Evolutionary conservation across 129 eudicot genomes (phyloP).

Genomic region (Pittosporum tobira): DNA sequence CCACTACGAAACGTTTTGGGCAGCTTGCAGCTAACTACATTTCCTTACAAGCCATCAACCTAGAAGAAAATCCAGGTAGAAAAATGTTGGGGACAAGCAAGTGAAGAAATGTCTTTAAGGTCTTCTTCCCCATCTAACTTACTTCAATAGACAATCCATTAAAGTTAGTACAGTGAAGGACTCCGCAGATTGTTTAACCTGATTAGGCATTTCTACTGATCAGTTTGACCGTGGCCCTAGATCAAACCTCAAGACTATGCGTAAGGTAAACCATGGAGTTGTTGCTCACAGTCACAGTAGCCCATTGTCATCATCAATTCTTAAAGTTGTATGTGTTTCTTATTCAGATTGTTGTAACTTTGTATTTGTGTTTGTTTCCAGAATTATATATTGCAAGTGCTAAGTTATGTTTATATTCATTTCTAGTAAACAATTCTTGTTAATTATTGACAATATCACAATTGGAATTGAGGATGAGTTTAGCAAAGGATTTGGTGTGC

Average conservation of each 20-base stretch:
- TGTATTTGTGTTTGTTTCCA: no score
- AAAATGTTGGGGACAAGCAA: constrained; percentile 88
- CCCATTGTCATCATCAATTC: constrained; percentile 5
- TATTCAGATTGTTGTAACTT: no score
- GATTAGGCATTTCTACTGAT: constrained; percentile 55
- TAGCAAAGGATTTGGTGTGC: no score
- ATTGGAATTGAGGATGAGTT: no score
- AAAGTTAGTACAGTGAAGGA: constrained; percentile 73
- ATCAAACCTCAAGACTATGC: constrained; percentile 40
- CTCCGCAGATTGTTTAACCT: constrained; percentile 65
- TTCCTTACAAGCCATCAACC: constrained; percentile 88
- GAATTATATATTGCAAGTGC: no score
- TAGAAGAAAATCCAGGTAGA: constrained; percentile 95
- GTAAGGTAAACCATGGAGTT: constrained; percentile 24
- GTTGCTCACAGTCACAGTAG: constrained; percentile 20
- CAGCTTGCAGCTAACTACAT: constrained; percentile 94
- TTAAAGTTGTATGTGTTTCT: no score
- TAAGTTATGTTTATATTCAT: no score
- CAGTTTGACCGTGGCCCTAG: constrained; percentile 59
- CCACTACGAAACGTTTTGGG: constrained; percentile 77
- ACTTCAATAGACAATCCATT: constrained; percentile 69
- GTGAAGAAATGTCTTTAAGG: constrained; percentile 70
- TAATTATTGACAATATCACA: no score
- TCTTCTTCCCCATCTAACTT: constrained; percentile 72
- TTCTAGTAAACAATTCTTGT: no score